Base-by-base conservation (phyloP, 1,139 yeast species). In the Protomyces pachydermus region DNA sequence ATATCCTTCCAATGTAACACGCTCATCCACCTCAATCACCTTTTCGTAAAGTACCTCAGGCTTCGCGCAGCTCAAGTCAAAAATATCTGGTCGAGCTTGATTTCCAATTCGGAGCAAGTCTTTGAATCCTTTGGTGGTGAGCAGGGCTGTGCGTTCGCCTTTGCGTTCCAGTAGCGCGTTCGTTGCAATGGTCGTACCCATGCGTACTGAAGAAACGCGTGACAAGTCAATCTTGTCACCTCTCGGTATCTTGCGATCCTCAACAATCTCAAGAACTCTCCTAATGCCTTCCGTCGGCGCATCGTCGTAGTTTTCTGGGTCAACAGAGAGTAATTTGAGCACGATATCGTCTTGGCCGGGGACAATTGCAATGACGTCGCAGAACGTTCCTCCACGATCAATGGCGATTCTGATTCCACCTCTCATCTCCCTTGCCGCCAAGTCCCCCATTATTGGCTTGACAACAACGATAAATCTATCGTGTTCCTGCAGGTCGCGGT, bases 281-380 rank as follows among this genome's bases (percentile, higher is more conserved):
- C 97, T 79, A 56, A 91, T 88, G 5, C 96, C 97, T 76, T 91
- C 97, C 16, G 91, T 80, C 3, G 96, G 96, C 0, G 97, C 96
- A 78, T 91, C 97, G 3, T 79, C 77, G 73, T 91, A 91, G 76
- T 91, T 91, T 54, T 81, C 78, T 0, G 97, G 96, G 72, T 91
- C 97, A 6, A 87, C 96, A 0, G 96, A 89, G 35, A 91, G 78
- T 51, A 91, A 76, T 74, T 91, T 91, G 66, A 85, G 80, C 4
- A 86, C 84, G 37, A 82, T 79, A 68, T 83, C 85, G 64, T 72
- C 56, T 71, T 74, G 23, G 75, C 79, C 51, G 76, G 74, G 25
- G 79, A 79, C 51, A 76, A 78, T 67, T 73, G 85, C 81, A 67
- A 82, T 73, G 73, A 91, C 83, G 72, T 90, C 97, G 5, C 96